phyloP scores from a whole-genome alignment of 2,329 filamentous ascomycete species.

The Neurospora sp. region DNA sequence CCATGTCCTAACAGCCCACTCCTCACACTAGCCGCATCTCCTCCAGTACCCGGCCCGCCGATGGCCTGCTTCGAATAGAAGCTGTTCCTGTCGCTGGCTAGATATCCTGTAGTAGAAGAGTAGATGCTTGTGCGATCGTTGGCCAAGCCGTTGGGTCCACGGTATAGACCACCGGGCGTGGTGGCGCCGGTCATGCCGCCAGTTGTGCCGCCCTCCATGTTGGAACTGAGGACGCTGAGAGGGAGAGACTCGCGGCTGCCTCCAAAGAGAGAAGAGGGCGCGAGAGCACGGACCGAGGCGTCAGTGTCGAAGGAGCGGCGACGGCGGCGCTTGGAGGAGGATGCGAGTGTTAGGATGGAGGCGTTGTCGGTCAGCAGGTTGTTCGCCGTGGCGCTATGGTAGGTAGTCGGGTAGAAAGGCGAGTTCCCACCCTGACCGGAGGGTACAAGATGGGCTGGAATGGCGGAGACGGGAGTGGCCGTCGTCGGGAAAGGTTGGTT shows the following conservation, averaged over 20 bases:
- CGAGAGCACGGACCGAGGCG: constrained; percentile 74
- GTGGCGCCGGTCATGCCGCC: constrained; percentile 11
- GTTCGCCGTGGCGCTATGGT: constrained; percentile 69
- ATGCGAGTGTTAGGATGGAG: constrained; percentile 75
- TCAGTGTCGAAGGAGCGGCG: constrained; percentile 77
- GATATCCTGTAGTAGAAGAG: constrained; percentile 55
- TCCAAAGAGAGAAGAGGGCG: constrained; percentile 72
- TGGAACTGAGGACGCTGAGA: constrained; percentile 66
- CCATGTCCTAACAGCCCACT: constrained; percentile 70
- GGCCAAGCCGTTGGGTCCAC: constrained; percentile 26
- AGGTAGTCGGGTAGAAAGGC: constrained; percentile 54
- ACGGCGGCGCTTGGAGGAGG: constrained; percentile 67
- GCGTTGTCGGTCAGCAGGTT: constrained; percentile 77
- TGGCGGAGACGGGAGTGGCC: constrained; percentile 54
- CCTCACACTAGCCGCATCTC: constrained; percentile 66
- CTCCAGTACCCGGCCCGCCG: constrained; percentile 22
- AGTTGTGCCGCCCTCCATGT: constrained; percentile 40
- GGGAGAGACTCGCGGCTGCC: constrained; percentile 72
- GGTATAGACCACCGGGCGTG: constrained; percentile 44
- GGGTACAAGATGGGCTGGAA: constrained; percentile 59
- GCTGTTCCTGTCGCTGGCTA: constrained; percentile 69
- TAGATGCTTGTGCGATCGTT: constrained; percentile 73
- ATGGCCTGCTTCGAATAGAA: constrained; percentile 47
- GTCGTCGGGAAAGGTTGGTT: constrained; percentile 54
- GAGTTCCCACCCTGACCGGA: constrained; percentile 21